Base-by-base conservation (phyloP, 495 filamentous ascomycete genomes). In the Podospora conica region DNA sequence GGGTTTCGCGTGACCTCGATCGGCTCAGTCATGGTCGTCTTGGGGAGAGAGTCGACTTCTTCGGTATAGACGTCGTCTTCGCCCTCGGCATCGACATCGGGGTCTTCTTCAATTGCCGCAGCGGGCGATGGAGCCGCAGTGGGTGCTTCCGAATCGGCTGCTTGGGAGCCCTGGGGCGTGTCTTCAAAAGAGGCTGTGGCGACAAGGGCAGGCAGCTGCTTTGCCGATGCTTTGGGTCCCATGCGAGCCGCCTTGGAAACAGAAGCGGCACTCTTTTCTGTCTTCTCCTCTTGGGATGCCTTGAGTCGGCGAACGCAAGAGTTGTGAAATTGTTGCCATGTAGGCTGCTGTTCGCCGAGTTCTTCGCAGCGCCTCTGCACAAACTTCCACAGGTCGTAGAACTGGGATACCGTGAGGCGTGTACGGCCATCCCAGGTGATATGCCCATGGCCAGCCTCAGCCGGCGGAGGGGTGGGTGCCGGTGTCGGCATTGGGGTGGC, bases 101-200 rank as follows among this genome's bases (percentile, higher is more conserved):
- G 28, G 3, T 64, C 63, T 4, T 70, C 65, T 6, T 74, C 73
- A 1, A 73, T 72, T 1, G 55, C 28, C 7, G 69, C 65, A 1
- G 69, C 66, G 6, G 74, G 74, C 0, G 74, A 76, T 5, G 72
- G 67, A 5, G 72, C 72, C 12, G 74, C 69, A 6, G 72, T 70
- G 31, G 69, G 69, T 18, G 61, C 57, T 23, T 60, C 64, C 8
- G 69, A 71, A 7, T 73, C 73, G 3, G 53, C 31, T 11, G 20
- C 58, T n/a, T 67, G 66, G 3, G 70, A 72, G 18, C 61, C 60
- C 11, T 58, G 66, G 0, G 59, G 61, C 0, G 60, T 58, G 11
- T 69, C 65, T 11, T 69, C 58, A 12, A 66, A 66, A 1, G 60
- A 67, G 3, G 33, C n/a, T 1, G 65, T 25, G 3, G 64, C 10